Conservation (phyloP, 331 rosid species). For the Acacia pycnantha region DNA sequence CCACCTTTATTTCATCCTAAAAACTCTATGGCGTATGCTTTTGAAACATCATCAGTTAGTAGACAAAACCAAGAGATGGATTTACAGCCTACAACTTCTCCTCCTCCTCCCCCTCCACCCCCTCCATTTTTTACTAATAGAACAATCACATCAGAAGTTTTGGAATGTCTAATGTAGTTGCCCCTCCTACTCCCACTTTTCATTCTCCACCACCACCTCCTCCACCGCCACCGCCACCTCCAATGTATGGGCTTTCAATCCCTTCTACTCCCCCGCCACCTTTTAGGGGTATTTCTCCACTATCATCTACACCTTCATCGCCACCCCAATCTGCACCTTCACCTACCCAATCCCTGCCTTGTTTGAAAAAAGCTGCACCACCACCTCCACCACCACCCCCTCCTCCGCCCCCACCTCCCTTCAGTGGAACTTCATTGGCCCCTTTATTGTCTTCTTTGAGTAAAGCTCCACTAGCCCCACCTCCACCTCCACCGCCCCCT, state of each 20-base stretch:
- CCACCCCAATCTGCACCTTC: neutral
- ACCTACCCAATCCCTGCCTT: constrained; percentile 22
- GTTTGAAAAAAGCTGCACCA: neutral
- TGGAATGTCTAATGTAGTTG: constrained; percentile 28
- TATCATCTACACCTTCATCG: neutral
- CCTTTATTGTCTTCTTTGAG: neutral
- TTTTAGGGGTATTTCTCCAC: neutral
- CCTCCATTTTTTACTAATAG: constrained; percentile 21
- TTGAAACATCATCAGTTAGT: constrained; percentile 27
- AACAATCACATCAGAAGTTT: constrained; percentile 24
- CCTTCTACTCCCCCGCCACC: constrained; percentile 22
- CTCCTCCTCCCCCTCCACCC: constrained; percentile 26
- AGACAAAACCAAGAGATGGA: constrained; percentile 1
- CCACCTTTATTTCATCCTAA: constrained; percentile 23
- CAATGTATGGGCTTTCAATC: constrained; percentile 30
- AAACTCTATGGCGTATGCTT: constrained; percentile 28
- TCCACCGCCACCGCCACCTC: constrained; percentile 32
- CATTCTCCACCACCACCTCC: constrained; percentile 23
- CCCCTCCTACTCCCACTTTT: constrained; percentile 21
- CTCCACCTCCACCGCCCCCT: constrained; percentile 21
- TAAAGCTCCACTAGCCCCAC: constrained; percentile 24
- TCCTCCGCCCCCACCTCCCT: constrained; percentile 24
- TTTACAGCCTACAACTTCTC: constrained; percentile 27
- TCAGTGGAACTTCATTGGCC: neutral
- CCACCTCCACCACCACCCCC: neutral